Percentiles rank a stretch among this genome's conserved stretches.
phyloP scores from a whole-genome alignment of 2,329 filamentous ascomycete genomes.

The Akanthomyces uredinophilus region DNA sequence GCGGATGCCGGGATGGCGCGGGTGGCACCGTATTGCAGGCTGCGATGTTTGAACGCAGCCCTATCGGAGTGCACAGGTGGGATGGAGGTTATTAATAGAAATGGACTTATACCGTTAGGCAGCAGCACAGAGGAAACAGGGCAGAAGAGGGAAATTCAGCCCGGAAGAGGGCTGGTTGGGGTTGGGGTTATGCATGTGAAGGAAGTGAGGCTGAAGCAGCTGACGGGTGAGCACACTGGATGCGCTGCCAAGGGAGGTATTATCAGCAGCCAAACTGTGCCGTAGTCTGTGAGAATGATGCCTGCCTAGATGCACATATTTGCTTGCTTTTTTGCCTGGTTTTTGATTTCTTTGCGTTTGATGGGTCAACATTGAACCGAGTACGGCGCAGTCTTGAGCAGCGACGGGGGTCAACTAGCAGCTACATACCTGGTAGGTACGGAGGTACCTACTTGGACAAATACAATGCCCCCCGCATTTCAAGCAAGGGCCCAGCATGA shows the following conservation, averaged over 20 bases:
- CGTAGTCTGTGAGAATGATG: too few species aligned
- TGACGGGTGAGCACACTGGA: not conserved
- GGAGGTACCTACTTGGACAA: too few species aligned
- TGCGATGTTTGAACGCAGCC: conserved; percentile 2
- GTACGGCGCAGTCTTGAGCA: too few species aligned
- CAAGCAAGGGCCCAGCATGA: too few species aligned
- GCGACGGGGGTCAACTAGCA: too few species aligned
- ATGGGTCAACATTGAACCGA: too few species aligned
- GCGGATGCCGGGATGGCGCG: not conserved
- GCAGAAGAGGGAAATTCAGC: too few species aligned
- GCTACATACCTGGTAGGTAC: too few species aligned
- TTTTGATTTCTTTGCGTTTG: too few species aligned
- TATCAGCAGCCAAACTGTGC: too few species aligned
- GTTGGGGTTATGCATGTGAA: not conserved
- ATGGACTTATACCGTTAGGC: not conserved
- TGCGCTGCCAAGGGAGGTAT: not conserved
- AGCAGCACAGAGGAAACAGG: not conserved
- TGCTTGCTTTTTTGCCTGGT: too few species aligned
- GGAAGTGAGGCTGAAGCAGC: conserved; percentile 1
- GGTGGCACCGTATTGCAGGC: conserved; percentile 12
- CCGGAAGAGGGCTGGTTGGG: not conserved
- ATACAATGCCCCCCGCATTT: too few species aligned
- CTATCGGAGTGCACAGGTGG: not conserved
- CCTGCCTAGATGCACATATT: not conserved
- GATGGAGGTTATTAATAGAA: not conserved